These are phyloP conservation scores for Cyclostephanos invisitatus DNA, from an alignment of 108 stramenopile species.

Conservation along the genomic window DNA sequence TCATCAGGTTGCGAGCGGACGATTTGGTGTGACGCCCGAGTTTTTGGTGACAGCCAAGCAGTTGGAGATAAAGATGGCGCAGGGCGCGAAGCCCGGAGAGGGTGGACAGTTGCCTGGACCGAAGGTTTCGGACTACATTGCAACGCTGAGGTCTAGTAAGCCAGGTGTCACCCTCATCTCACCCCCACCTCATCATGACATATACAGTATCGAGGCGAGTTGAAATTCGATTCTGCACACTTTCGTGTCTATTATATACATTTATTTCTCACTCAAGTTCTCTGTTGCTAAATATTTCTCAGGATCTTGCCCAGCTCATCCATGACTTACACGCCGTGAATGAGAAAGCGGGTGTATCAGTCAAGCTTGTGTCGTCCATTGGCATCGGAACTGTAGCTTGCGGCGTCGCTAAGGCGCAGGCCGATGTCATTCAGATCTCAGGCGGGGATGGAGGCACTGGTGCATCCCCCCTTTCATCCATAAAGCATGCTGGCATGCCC, in stretches of 20 bases:
- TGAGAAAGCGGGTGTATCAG: constrained; percentile 91
- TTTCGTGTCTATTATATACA: background rate
- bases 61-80: constrained; percentile 96
- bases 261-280: background rate
- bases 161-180: constrained; percentile 93
- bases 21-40: constrained; percentile 94
- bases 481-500: constrained; percentile 92
- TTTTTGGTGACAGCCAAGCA: constrained; percentile 92
- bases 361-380: constrained; percentile 96
- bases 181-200: constrained; percentile 96
- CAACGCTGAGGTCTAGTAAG: constrained; percentile 84
- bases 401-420: constrained; percentile 95
- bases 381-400: constrained; percentile 96
- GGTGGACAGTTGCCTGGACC: constrained; percentile 93
- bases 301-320: constrained; percentile 95
- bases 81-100: constrained; percentile 96
- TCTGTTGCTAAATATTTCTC: background rate
- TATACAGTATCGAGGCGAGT: constrained; percentile 89
- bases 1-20: constrained; percentile 92
- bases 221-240: background rate
- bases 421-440: constrained; percentile 94
- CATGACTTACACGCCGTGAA: constrained; percentile 94
- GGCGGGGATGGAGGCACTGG: constrained; percentile 95
- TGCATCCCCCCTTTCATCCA: constrained; percentile 89
- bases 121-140: constrained; percentile 95